Evolutionary conservation across 106 monocot species (phyloP).

Genomic region (Vanilla planifolia): DNA sequence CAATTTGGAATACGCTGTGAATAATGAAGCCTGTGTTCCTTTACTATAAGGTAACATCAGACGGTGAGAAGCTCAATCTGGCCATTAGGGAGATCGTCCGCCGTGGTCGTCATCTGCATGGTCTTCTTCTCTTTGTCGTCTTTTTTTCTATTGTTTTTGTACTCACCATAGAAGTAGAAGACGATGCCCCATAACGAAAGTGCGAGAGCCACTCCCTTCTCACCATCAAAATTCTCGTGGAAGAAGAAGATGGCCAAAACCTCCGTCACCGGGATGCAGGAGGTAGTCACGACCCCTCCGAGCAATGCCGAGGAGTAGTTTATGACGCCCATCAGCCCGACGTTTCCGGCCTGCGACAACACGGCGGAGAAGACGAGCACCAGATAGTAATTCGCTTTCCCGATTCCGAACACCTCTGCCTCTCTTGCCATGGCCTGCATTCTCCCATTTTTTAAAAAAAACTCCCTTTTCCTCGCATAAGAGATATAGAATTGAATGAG

Average conservation of each 20-base stretch:
- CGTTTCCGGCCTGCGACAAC: constrained; percentile 37
- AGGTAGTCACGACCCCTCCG: constrained; percentile 41
- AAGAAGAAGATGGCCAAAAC: constrained; percentile 40
- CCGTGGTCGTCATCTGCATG: no score
- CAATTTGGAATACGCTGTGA: no score
- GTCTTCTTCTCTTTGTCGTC: no score
- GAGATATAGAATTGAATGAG: neutral
- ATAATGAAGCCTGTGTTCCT: no score
- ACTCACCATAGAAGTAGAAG: constrained; percentile 54
- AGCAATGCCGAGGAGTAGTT: constrained; percentile 51
- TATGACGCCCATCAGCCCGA: constrained; percentile 51
- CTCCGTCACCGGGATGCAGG: constrained; percentile 53
- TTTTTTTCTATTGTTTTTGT: constrained; percentile 13
- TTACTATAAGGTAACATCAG: no score
- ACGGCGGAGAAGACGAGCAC: constrained; percentile 28
- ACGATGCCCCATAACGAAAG: constrained; percentile 51
- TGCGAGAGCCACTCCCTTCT: constrained; percentile 43
- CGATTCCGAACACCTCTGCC: constrained; percentile 31
- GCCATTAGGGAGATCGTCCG: no score
- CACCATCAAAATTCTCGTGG: constrained; percentile 32
- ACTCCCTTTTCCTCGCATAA: neutral
- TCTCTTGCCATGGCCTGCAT: constrained; percentile 48
- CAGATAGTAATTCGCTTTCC: constrained; percentile 46
- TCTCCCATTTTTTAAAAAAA: neutral
- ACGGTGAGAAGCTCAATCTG: no score